These are phyloP conservation scores for Boletus tomentosulus DNA, from an alignment of 768 basidiomycete species.

Conservation along the genomic window DNA sequence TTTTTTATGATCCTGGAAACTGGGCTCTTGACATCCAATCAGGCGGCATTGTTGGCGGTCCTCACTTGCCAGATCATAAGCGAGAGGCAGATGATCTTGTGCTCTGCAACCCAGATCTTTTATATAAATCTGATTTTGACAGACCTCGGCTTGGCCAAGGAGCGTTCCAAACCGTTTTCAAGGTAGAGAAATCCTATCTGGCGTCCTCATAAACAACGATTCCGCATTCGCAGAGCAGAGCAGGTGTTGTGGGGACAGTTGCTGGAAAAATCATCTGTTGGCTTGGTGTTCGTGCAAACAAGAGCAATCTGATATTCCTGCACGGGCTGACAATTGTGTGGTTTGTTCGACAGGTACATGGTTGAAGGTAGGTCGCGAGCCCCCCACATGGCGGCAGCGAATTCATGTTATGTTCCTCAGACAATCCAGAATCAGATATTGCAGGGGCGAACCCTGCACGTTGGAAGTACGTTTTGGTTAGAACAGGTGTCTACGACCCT, in stretches of 20 bases:
- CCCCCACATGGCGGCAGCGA: constrained; percentile 2
- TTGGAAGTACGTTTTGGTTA: constrained; percentile 84
- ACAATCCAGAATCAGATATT: constrained; percentile 91
- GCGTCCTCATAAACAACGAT: constrained; percentile 5
- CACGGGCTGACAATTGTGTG: constrained; percentile 20
- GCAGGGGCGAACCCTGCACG: constrained; percentile 82
- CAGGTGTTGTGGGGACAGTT: constrained; percentile 51
- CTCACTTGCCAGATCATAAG: constrained; percentile 36
- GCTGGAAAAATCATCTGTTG: constrained; percentile 18
- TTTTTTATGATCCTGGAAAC: constrained; percentile 86
- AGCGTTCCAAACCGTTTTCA: constrained; percentile 74
- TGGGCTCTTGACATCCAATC: constrained; percentile 78
- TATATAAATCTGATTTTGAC: constrained; percentile 83
- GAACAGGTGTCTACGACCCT: constrained; percentile 84
- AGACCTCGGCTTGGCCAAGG: constrained; percentile 82
- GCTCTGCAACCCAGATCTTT: constrained; percentile 88
- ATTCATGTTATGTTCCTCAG: constrained; percentile 35
- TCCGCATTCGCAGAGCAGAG: constrained; percentile 65
- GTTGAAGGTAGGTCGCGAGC: constrained; percentile 66
- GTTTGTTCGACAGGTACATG: constrained; percentile 67
- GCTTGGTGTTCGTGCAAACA: constrained; percentile 49
- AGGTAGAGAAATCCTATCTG: constrained; percentile 31
- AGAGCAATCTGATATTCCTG: constrained; percentile 7
- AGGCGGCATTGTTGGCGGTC: constrained; percentile 60
- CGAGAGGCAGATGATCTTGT: constrained; percentile 57